These are phyloP conservation scores for Cyclostephanos invisitatus DNA, from an alignment of 108 stramenopile species.

Conservation along the genomic window DNA sequence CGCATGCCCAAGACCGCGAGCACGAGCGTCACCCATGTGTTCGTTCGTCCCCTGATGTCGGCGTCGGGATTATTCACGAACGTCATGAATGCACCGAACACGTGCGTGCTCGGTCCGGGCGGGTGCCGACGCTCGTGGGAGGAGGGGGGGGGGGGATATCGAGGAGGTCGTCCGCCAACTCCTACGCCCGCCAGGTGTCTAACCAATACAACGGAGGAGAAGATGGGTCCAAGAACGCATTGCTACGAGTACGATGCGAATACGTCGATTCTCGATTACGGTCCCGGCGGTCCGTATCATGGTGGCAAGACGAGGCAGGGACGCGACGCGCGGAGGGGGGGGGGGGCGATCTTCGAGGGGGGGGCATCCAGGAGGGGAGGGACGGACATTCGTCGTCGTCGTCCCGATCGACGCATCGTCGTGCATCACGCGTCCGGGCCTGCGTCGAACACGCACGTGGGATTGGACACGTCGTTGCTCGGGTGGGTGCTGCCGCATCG, in stretches of 20 bases:
- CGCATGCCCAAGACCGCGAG: conserved; percentile 43
- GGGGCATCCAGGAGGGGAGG: not conserved
- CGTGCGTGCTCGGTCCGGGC: conserved; percentile 21
- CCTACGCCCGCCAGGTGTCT: not conserved
- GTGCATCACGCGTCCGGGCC: conserved; percentile 14
- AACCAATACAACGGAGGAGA: not conserved
- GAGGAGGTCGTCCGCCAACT: too few relatives aligned
- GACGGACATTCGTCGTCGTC: not conserved
- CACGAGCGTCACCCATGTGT: conserved; percentile 24
- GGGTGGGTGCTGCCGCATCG: conserved; percentile 22
- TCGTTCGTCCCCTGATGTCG: conserved; percentile 23
- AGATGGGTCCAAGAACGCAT: not conserved
- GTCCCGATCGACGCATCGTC: not conserved
- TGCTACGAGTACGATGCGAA: conserved; percentile 34
- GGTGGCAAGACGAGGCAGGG: not conserved
- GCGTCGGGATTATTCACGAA: conserved; percentile 13
- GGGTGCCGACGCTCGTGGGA: conserved; percentile 26
- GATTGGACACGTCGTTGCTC: conserved; percentile 24
- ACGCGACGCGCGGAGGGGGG: not conserved
- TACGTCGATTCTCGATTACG: conserved; percentile 24
- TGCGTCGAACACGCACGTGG: conserved; percentile 22
- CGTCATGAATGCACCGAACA: conserved; percentile 27
- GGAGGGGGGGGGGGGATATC: not conserved
- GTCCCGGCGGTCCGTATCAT: conserved; percentile 14
- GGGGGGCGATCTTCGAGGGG: not conserved